Conservation (phyloP, 1,284 basidiomycete species). For the Pascua sp. region DNA sequence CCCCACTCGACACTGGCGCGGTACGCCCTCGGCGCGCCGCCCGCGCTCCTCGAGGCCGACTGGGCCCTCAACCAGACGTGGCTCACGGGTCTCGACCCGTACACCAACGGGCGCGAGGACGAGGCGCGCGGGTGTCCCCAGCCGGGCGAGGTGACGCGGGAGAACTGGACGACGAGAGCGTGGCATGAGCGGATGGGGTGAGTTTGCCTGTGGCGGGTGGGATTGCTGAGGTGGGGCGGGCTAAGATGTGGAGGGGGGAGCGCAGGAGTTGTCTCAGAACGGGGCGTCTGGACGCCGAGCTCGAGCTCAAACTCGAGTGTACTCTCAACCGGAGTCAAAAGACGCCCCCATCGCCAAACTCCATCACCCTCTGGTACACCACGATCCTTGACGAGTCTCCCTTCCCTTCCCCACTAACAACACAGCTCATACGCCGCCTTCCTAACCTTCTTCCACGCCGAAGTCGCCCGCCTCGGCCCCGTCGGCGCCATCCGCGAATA, state of each 20-base stretch:
- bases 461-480: conserved; percentile 53
- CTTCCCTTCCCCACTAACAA: no score
- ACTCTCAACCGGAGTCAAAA: no score
- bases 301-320: neutral
- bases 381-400: no score
- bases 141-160: conserved; percentile 30
- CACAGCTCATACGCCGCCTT: conserved; percentile 57
- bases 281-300: no score
- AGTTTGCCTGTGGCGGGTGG: conserved; percentile 17
- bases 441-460: conserved; percentile 58
- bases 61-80: conserved; percentile 29
- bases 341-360: no score
- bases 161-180: conserved; percentile 56
- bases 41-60: conserved; percentile 54
- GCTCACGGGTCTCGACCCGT: conserved; percentile 54
- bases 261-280: no score
- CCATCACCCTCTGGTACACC: no score
- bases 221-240: conserved; percentile 1
- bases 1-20: conserved; percentile 54
- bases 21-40: conserved; percentile 62
- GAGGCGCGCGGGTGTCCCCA: conserved; percentile 20
- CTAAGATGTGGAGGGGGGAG: no score
- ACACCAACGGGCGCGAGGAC: conserved; percentile 38
- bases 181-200: conserved; percentile 59
- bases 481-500: conserved; percentile 56